These are phyloP conservation scores for Serendipita sp. DNA, from an alignment of 768 basidiomycete genomes.

Conservation along the genomic window DNA sequence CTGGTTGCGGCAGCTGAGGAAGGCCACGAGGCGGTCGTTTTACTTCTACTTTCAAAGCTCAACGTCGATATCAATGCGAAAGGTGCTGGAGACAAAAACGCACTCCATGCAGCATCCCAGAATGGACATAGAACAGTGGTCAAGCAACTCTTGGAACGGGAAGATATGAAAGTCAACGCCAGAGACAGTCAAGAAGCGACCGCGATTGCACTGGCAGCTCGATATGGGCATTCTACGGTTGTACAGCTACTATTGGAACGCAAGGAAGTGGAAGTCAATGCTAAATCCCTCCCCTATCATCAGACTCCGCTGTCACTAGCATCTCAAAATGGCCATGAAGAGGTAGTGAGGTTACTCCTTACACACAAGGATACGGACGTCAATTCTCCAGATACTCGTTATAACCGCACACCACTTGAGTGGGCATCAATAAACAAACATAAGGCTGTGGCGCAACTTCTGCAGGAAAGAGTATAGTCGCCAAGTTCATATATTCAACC, in stretches of 20 bases:
- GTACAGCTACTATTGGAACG: neutral
- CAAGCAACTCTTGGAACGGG: neutral
- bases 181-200: neutral
- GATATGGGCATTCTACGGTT: neutral
- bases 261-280: neutral
- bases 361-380: neutral
- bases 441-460: no score
- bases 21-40: neutral
- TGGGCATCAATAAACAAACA: no score
- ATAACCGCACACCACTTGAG: no score
- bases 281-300: neutral
- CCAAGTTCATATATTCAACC: no score
- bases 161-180: neutral
- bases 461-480: no score
- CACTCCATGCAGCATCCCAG: neutral
- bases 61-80: neutral
- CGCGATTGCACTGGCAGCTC: neutral
- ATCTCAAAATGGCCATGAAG: neutral
- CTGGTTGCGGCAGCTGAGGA: neutral
- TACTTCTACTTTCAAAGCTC: neutral
- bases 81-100: neutral
- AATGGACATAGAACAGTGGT: neutral
- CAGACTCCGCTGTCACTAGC: neutral
- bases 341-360: neutral
- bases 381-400: no score